Evolutionary conservation across 805 yeast species (phyloP).

Genomic region (Starmerella roubikii): DNA sequence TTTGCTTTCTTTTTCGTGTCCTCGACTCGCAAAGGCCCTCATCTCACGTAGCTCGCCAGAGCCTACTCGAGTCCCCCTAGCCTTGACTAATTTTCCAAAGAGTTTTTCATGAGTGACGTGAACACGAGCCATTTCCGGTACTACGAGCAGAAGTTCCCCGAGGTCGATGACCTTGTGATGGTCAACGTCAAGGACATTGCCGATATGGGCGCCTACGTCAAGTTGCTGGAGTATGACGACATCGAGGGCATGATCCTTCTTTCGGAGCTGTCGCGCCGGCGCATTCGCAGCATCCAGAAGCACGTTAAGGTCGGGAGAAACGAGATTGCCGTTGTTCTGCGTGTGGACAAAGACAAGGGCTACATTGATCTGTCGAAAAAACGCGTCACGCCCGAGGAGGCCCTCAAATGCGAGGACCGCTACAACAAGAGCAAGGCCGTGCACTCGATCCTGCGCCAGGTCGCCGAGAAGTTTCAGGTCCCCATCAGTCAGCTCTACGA

Average conservation of each 20-base stretch:
- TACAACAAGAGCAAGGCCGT: constrained; percentile 94
- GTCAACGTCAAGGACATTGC: constrained; percentile 85
- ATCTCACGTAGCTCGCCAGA: too few species aligned
- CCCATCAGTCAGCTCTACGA: constrained; percentile 77
- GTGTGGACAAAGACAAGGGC: constrained; percentile 98
- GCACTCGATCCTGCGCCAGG: constrained; percentile 94
- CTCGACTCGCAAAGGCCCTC: too few species aligned
- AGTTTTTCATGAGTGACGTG: constrained; percentile 24
- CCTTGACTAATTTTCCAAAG: too few species aligned
- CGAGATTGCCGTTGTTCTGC: constrained; percentile 92
- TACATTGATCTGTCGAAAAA: constrained; percentile 95
- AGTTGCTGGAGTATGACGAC: constrained; percentile 89
- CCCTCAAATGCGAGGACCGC: constrained; percentile 92
- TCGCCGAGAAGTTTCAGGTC: constrained; percentile 90
- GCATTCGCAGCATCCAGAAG: constrained; percentile 95
- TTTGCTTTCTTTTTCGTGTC: too few species aligned
- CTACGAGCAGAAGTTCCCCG: constrained; percentile 96
- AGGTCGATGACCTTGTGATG: constrained; percentile 97
- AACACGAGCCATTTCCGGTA: constrained; percentile 73
- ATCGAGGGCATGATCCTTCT: constrained; percentile 97
- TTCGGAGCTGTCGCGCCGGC: constrained; percentile 94
- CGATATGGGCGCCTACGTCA: constrained; percentile 97
- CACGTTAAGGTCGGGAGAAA: constrained; percentile 95
- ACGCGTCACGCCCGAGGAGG: constrained; percentile 96
- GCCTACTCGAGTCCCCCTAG: too few species aligned